A percentile compares a stretch with the other conserved stretches of the same genome.
phyloP scores from a whole-genome alignment of 495 filamentous ascomycete species.

The Aspergillus baeticus region DNA sequence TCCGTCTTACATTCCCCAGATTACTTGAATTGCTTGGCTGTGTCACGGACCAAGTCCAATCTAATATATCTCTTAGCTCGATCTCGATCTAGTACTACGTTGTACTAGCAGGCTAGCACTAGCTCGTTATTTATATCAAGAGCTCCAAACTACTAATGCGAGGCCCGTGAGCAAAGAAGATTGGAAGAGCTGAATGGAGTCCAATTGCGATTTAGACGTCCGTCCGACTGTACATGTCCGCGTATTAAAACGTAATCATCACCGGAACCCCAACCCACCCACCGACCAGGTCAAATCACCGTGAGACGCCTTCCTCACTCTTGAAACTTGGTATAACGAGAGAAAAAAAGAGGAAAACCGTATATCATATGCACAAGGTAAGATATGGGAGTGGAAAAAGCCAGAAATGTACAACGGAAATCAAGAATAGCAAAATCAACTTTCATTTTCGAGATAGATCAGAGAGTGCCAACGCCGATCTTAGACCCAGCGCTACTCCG shows the following conservation, averaged over 20 bases:
- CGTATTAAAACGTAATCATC: constrained; percentile 16
- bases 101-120: too few species aligned
- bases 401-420: constrained; percentile 10
- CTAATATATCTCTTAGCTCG: too few species aligned
- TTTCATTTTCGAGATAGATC: not conserved
- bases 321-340: not conserved
- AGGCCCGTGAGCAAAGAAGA: not conserved
- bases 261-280: constrained; percentile 17
- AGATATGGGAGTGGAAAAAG: constrained; percentile 11
- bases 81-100: too few species aligned
- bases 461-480: constrained; percentile 38
- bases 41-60: too few species aligned
- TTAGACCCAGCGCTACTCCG: constrained; percentile 39
- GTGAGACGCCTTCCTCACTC: constrained; percentile 19
- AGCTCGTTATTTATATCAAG: too few species aligned
- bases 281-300: constrained; percentile 9
- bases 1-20: too few species aligned
- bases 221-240: not conserved
- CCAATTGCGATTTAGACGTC: not conserved
- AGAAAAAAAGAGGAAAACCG: not conserved
- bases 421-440: not conserved
- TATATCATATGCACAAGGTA: not conserved
- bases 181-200: not conserved
- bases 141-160: too few species aligned
- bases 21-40: too few species aligned